A percentile compares a stretch with the other conserved stretches of the same genome.
phyloP scores from a whole-genome alignment of 1,284 basidiomycete species.

The Pseudozyma thailandica region DNA sequence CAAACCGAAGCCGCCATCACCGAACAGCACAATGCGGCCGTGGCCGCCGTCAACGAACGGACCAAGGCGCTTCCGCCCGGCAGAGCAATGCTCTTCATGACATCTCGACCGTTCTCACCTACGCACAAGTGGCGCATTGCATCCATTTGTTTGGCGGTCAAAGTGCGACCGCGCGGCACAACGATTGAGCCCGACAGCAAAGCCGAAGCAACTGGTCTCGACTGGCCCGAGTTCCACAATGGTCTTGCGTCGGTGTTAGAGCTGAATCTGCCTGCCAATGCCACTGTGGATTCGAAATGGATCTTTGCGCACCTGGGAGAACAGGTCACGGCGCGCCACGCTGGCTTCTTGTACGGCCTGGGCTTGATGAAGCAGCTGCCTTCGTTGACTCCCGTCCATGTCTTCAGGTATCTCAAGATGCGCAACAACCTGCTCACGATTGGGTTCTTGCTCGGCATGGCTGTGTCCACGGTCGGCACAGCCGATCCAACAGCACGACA shows the following conservation, averaged over 20 bases:
- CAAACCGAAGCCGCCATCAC: slow-evolving; percentile 47
- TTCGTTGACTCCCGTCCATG: slow-evolving; percentile 83
- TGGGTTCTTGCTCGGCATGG: slow-evolving; percentile 88
- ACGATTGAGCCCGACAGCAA: slow-evolving; percentile 41
- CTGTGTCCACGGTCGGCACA: slow-evolving; percentile 89
- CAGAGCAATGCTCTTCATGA: slow-evolving; percentile 62
- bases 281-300: slow-evolving; percentile 69
- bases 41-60: slow-evolving; percentile 50
- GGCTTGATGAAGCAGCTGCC: slow-evolving; percentile 90
- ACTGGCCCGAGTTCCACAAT: slow-evolving; percentile 97
- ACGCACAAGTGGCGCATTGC: slow-evolving; percentile 60
- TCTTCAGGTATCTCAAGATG: slow-evolving; percentile 88
- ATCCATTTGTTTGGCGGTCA: slow-evolving; percentile 53
- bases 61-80: slow-evolving; percentile 60
- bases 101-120: slow-evolving; percentile 49
- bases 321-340: slow-evolving; percentile 84
- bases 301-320: slow-evolving; percentile 61
- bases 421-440: slow-evolving; percentile 96
- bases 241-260: slow-evolving; percentile 88
- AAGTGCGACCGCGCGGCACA: slow-evolving; percentile 49
- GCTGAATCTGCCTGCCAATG: slow-evolving; percentile 77
- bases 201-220: slow-evolving; percentile 68
- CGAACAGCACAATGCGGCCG: slow-evolving; percentile 39
- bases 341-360: slow-evolving; percentile 91
- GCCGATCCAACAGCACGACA: slow-evolving; percentile 88